phyloP scores from a whole-genome alignment of 2,329 filamentous ascomycete genomes.

The Biscogniauxia sp. region DNA sequence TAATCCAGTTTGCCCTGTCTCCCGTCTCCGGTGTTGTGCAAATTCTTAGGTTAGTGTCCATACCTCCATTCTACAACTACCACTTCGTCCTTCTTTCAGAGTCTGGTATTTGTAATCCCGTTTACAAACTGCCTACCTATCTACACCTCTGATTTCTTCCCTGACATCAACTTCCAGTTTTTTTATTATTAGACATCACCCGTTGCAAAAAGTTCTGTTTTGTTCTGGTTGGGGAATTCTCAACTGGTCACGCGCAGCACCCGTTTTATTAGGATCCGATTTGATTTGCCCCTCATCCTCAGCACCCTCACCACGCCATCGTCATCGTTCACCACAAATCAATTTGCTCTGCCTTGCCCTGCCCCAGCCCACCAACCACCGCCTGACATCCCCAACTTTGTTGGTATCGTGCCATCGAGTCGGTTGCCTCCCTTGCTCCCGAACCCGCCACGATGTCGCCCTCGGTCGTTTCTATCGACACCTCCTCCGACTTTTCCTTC shows the following conservation, averaged over 20 bases:
- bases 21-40: not conserved
- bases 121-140: not conserved
- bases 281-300: slow-evolving; percentile 10
- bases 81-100: not conserved
- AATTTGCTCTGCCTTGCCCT: too few relatives aligned
- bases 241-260: not conserved
- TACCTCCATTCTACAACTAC: not conserved
- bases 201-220: too few relatives aligned
- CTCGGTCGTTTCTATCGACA: slow-evolving; percentile 43
- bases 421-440: slow-evolving; percentile 12
- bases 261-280: not conserved
- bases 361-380: not conserved
- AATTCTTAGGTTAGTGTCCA: not conserved
- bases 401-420: not conserved
- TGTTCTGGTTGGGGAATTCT: not conserved
- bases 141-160: not conserved
- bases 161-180: not conserved
- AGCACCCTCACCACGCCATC: slow-evolving; percentile 1
- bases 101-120: not conserved
- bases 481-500: slow-evolving; percentile 21
- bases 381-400: slow-evolving; percentile 2
- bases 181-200: too few relatives aligned
- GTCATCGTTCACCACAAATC: slow-evolving; percentile 13
- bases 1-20: slow-evolving; percentile 17
- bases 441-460: slow-evolving; percentile 44